Evolutionary conservation across 202 grass and related monocot species (phyloP), one percentile per base, ranked within the genome.

Genomic region (Schoenoplectus tabernaemontani): DNA sequence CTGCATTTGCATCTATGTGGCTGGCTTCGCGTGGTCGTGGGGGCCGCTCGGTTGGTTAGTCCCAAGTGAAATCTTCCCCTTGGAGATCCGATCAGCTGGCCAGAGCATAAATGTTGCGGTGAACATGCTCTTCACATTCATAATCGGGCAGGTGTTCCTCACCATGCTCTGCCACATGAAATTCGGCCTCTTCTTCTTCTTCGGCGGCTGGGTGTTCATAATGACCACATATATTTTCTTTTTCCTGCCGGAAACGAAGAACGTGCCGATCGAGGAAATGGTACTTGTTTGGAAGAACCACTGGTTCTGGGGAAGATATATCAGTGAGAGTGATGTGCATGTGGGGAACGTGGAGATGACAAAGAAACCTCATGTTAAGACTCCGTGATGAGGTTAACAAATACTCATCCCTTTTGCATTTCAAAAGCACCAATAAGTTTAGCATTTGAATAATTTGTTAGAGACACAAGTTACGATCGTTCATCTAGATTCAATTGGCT

Each of bases 81-180:
- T 88, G 15, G 91, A 38, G 36, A 85, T 93, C 34, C 19, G 91
- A 37, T 81, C 81, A 58, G 42, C 84, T 53, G 91, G 85, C 43
- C 86, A 88, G 87, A 90, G 83, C 81, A 4, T 90, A 20, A 88
- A 81, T 24, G 88, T 84, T 30, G 69, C 74, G 19, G 73, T 93
- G 64, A 93, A 93, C 88, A 88, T 93, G 85, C 79, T 88, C 72
- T 88, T 93, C 88, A 93, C 91, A 9, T 85, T 86, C 0, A 87
- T 93, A 84, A 90, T 93, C 46, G 83, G 85, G 0, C 88, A 90
- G 83, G 60, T 93, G 72, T 93, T 93, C 85, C 88, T 93, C 3
- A 84, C 90, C 72, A 86, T 93, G 81, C 88, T 85, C 36, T 85
- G 83, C 64, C 54, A 75, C 53, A 1, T 85, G 34, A 85, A 85